These are phyloP conservation scores for Tricladium varicosporioides DNA, from an alignment of 2,329 filamentous ascomycete genomes.

Conservation along the genomic window DNA sequence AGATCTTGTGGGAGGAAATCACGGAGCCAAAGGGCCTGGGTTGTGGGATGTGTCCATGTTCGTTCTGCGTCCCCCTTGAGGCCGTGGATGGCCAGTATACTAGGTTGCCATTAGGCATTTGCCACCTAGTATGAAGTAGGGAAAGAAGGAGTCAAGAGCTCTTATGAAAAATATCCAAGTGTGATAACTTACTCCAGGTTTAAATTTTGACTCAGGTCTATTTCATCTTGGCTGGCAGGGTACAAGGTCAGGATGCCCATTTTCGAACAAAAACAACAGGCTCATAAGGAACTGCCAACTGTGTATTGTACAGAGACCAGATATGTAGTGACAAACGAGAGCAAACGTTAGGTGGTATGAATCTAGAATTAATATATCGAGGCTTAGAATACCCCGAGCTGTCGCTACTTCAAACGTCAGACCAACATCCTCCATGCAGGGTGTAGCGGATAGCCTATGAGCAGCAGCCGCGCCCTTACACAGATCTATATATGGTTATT, in stretches of 20 bases:
- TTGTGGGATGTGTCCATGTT: slow-evolving; percentile 29
- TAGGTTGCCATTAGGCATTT: too few species aligned
- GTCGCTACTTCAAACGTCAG: too few species aligned
- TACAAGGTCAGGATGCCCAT: not conserved
- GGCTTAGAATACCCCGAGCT: too few species aligned
- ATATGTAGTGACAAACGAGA: not conserved
- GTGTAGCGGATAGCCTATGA: too few species aligned
- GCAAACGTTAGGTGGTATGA: too few species aligned
- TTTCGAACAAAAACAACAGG: not conserved
- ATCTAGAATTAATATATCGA: too few species aligned
- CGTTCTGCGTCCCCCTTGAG: slow-evolving; percentile 27
- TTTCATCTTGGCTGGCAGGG: not conserved
- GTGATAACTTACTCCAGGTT: slow-evolving; percentile 1
- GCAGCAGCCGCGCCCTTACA: too few species aligned
- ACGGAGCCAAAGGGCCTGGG: slow-evolving; percentile 28
- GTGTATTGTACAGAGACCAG: not conserved
- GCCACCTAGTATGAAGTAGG: too few species aligned
- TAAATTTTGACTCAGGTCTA: not conserved
- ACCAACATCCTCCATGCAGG: too few species aligned
- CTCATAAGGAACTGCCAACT: not conserved
- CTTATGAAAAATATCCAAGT: not conserved
- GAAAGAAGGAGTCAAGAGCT: too few species aligned
- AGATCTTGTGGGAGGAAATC: slow-evolving; percentile 33
- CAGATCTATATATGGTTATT: too few species aligned
- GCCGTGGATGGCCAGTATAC: slow-evolving; percentile 31